Percentiles rank a stretch among this genome's conserved stretches.
Evolutionary conservation across 805 yeast species (phyloP).

Genomic region (Yamadazyma nakazawae): DNA sequence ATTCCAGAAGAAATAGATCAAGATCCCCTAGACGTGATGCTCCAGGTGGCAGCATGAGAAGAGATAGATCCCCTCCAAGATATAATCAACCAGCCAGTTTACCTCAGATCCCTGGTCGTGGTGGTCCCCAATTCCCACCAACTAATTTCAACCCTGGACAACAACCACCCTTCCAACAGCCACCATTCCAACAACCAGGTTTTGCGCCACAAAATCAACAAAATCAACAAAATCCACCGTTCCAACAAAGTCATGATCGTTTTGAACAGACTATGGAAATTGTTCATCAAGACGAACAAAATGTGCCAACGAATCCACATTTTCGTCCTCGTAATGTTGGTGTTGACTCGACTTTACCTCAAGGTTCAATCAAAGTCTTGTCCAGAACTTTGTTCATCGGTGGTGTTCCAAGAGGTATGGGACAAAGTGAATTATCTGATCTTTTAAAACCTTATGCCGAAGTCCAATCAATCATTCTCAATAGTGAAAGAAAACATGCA

Average conservation of each 20-base stretch:
- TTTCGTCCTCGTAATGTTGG: slow-evolving; percentile 72
- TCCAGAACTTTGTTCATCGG: slow-evolving; percentile 93
- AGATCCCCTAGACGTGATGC: slow-evolving; percentile 44
- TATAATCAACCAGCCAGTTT: slow-evolving; percentile 12
- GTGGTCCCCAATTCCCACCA: slow-evolving; percentile 10
- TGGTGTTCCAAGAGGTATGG: slow-evolving; percentile 84
- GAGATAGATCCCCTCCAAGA: slow-evolving; percentile 30
- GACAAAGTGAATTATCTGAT: slow-evolving; percentile 64
- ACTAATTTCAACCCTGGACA: slow-evolving; percentile 3
- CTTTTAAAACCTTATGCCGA: slow-evolving; percentile 82
- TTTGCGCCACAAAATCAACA: not conserved
- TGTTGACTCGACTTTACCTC: slow-evolving; percentile 67
- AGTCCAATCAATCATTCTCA: slow-evolving; percentile 85
- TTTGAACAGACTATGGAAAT: slow-evolving; percentile 12
- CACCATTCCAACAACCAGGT: slow-evolving; percentile 1
- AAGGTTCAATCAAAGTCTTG: slow-evolving; percentile 75
- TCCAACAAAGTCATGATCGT: slow-evolving; percentile 15
- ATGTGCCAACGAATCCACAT: slow-evolving; percentile 69
- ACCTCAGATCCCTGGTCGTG: slow-evolving; percentile 13
- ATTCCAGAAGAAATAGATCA: slow-evolving; percentile 51
- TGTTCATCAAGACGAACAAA: slow-evolving; percentile 50
- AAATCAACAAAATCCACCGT: not conserved
- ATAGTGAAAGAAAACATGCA: slow-evolving; percentile 90
- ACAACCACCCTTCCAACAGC: slow-evolving; percentile 1
- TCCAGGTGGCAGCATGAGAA: slow-evolving; percentile 20